Evolutionary conservation across 2,329 filamentous ascomycete genomes (phyloP).

Genomic region (Penicillium sp.): DNA sequence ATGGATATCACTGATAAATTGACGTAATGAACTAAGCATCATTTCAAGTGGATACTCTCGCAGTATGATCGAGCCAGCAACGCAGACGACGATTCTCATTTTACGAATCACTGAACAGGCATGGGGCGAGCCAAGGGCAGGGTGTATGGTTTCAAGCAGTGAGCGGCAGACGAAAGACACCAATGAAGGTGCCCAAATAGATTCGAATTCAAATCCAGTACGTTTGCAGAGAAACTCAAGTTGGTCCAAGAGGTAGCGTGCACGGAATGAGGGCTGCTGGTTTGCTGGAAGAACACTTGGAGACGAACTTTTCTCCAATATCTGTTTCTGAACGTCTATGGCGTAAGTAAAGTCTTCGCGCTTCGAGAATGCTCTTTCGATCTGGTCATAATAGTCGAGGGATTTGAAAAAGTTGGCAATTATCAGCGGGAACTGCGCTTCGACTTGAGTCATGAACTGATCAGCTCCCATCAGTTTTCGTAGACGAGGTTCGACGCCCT

Average conservation of each 20-base stretch:
- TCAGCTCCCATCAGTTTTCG: conserved; percentile 70
- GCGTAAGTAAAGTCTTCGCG: conserved; percentile 62
- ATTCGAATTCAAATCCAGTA: conserved; percentile 64
- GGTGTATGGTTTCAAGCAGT: conserved; percentile 78
- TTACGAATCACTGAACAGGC: conserved; percentile 85
- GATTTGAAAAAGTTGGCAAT: conserved; percentile 74
- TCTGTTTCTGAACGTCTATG: conserved; percentile 65
- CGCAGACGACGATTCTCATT: conserved; percentile 74
- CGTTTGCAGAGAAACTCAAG: conserved; percentile 76
- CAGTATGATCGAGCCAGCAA: conserved; percentile 73
- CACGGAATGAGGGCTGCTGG: conserved; percentile 84
- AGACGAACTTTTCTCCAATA: conserved; percentile 70
- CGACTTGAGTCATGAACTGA: conserved; percentile 63
- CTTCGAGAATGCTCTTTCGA: conserved; percentile 68
- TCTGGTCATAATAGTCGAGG: conserved; percentile 73
- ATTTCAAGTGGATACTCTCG: conserved; percentile 85
- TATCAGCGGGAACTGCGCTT: conserved; percentile 73
- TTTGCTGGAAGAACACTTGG: conserved; percentile 67
- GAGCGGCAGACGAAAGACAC: conserved; percentile 74
- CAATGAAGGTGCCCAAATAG: conserved; percentile 74
- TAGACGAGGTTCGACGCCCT: conserved; percentile 65
- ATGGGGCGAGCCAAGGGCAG: conserved; percentile 81
- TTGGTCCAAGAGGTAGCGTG: conserved; percentile 73
- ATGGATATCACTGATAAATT: conserved; percentile 77
- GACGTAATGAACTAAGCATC: conserved; percentile 77